phyloP scores from a whole-genome alignment of 2,329 filamentous ascomycete genomes.

The Aureobasidium sp. region DNA sequence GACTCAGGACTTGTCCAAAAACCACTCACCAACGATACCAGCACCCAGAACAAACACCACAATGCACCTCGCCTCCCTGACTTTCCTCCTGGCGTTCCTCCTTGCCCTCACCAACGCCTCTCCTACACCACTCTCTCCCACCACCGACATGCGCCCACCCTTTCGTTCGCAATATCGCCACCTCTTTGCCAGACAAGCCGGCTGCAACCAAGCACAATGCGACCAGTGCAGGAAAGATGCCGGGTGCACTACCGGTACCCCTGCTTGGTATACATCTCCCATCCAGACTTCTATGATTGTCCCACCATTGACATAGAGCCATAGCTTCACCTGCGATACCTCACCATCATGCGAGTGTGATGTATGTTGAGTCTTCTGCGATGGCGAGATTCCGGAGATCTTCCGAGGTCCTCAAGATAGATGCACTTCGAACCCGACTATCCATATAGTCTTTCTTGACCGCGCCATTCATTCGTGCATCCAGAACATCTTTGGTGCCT shows the following conservation, averaged over 20 bases:
- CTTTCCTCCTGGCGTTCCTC: background rate
- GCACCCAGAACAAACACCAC: background rate
- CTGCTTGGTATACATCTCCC: background rate
- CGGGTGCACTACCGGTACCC: background rate
- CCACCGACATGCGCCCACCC: background rate
- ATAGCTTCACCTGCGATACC: constrained; percentile 3
- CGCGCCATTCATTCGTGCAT: too few relatives aligned
- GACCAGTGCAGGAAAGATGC: background rate
- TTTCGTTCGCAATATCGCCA: too few relatives aligned
- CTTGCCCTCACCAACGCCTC: background rate
- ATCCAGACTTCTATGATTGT: background rate
- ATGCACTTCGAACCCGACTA: too few relatives aligned
- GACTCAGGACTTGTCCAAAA: background rate
- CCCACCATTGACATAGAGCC: background rate
- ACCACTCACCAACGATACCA: background rate
- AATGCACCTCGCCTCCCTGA: background rate
- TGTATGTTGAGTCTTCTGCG: too few relatives aligned
- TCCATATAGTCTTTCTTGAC: too few relatives aligned
- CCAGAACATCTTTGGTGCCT: too few relatives aligned
- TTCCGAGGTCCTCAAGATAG: too few relatives aligned
- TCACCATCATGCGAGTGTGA: constrained; percentile 1
- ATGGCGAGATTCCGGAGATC: too few relatives aligned
- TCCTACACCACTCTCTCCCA: background rate
- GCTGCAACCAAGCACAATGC: constrained; percentile 1
- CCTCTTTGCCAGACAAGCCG: background rate